Conservation (phyloP, 75 land plant species). For the Ceratopteris richardii region DNA sequence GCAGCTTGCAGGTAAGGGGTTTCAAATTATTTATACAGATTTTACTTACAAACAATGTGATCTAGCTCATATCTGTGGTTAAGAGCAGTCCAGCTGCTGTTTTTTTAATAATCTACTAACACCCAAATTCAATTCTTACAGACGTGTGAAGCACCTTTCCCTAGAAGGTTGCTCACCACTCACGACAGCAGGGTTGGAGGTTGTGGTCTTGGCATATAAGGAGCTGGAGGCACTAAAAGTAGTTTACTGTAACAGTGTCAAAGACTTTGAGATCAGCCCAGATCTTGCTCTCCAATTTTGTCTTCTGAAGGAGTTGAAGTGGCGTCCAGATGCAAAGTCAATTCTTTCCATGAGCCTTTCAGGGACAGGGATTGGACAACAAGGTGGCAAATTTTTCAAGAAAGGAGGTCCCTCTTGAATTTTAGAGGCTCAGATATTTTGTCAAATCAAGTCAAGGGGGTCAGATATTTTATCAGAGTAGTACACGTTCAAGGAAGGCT, state of each 20-base stretch:
- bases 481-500: no score
- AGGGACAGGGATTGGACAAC: slow-evolving; percentile 74
- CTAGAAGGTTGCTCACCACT: slow-evolving; percentile 83
- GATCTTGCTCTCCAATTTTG: slow-evolving; percentile 50
- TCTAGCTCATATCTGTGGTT: neutral
- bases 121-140: no score
- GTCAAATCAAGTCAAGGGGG: no score
- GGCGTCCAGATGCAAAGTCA: slow-evolving; percentile 86
- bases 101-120: no score
- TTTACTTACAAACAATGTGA: neutral
- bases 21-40: neutral
- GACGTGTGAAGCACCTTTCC: slow-evolving; percentile 49
- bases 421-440: no score
- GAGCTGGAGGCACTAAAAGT: slow-evolving; percentile 68
- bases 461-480: no score
- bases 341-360: slow-evolving; percentile 47
- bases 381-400: slow-evolving; percentile 73
- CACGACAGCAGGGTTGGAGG: slow-evolving; percentile 73
- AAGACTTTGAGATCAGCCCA: slow-evolving; percentile 64
- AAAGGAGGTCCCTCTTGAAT: slow-evolving; percentile 5
- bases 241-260: slow-evolving; percentile 69
- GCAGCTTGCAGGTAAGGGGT: slow-evolving; percentile 48
- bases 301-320: slow-evolving; percentile 75
- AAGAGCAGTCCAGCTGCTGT: neutral
- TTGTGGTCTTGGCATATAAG: slow-evolving; percentile 62